Base-by-base conservation (phyloP, 1,284 basidiomycete species). In the Microbotryum saponariae region DNA sequence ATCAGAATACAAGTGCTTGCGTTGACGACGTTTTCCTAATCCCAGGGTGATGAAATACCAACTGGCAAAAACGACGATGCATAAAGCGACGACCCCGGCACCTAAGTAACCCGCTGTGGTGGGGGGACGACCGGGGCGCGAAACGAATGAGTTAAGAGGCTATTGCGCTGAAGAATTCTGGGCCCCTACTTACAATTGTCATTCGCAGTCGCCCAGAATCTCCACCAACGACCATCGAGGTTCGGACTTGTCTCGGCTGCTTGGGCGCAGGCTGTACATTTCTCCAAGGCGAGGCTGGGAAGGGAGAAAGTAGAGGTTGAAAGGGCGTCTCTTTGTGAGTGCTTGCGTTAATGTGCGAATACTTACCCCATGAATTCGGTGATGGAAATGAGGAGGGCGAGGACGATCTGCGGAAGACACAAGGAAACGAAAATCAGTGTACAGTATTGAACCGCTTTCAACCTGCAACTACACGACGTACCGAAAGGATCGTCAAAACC, bases 211-310 rank as follows among this genome's bases (percentile, higher is more conserved):
- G 61, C 55, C 76, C 76, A 77, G 59, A 74, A 76, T 6, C 74
- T 62, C 76, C 76, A 77, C 76, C 76, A 77, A 33, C 71, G 57
- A 12, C 76, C 76, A 55, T 72, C 74, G 5, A 76, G 66, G 0
- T 74, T 74, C 1, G 68, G 64, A 29, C 69, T 66, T 61, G 71
- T 71, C 9, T 74, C 69, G 0, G 73, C 74, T 1, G 74, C 74
- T 9, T 70, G 61, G 3, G 74, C 63, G 60, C 76, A 77, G 0
- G 68, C 62, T 2, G 63, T 51, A 60, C 76, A 77, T 37, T 75
- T 68, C 37, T 74, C 72, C 16, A 73, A 68, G 2, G 70, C 70
- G 31, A 71, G 60, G 1, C 62, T 66, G 56, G 0, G 46, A n/a
- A 31, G n/a, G 4, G 2, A 45, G 31, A 31, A 31, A 10, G 48